Percentiles rank a stretch among this genome's conserved stretches.
These are phyloP conservation scores for Parietichytrium sp. DNA, from an alignment of 108 stramenopile species.

Conservation along the genomic window DNA sequence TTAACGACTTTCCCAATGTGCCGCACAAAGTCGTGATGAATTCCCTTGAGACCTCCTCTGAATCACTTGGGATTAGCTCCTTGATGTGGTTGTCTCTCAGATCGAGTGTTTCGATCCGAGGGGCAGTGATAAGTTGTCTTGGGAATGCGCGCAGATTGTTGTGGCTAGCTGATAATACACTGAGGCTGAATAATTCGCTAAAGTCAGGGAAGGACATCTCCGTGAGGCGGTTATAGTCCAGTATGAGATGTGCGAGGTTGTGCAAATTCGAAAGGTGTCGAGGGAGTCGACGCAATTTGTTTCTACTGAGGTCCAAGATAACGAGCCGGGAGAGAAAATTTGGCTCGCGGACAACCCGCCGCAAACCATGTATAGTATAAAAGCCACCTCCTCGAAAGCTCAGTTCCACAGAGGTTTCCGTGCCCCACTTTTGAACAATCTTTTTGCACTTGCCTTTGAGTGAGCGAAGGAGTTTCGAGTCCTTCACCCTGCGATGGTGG, in stretches of 20 bases:
- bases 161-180: conserved; percentile 5
- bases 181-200: background rate
- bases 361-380: background rate
- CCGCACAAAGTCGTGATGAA: background rate
- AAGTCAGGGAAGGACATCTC: background rate
- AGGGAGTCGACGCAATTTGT: background rate
- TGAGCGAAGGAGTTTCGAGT: too few species aligned
- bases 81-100: conserved; percentile 18
- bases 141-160: conserved; percentile 24
- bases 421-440: too few species aligned
- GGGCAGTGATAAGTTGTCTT: background rate
- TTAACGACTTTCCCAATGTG: background rate
- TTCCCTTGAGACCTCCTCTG: background rate
- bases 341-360: background rate
- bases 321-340: background rate
- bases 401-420: conserved; percentile 17
- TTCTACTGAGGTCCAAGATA: background rate
- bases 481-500: too few species aligned
- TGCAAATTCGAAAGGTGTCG: background rate
- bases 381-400: background rate
- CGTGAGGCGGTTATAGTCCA: conserved; percentile 34
- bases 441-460: too few species aligned
- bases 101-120: background rate
- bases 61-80: background rate
- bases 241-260: background rate